Evolutionary conservation across 73 alveolate genomes (phyloP).

Genomic region (Tetrahymena elliotti): DNA sequence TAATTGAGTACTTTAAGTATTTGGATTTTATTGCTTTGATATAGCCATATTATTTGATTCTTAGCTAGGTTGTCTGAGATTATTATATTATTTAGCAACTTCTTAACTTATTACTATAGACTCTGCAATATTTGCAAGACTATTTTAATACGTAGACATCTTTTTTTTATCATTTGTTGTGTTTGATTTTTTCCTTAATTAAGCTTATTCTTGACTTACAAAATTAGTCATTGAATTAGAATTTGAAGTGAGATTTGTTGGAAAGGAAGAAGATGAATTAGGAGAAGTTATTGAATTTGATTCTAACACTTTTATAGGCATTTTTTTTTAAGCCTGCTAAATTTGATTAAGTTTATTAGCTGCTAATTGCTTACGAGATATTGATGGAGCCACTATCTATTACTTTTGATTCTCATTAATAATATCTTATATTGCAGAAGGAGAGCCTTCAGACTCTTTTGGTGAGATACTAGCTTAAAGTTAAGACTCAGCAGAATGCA

Average conservation of each 20-base stretch:
- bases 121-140: background rate
- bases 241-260: background rate
- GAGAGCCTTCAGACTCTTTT: background rate
- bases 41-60: background rate
- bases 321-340: background rate
- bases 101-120: background rate
- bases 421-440: background rate
- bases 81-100: too few relatives aligned
- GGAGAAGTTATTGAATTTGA: background rate
- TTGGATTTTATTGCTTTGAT: background rate
- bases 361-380: background rate
- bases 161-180: background rate
- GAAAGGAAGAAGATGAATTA: background rate
- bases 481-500: background rate
- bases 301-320: background rate
- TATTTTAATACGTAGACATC: background rate
- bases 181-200: background rate
- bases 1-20: background rate
- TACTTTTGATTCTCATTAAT: background rate
- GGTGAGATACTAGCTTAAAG: background rate
- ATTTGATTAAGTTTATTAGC: too few relatives aligned
- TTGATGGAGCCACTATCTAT: background rate
- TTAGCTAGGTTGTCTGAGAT: background rate
- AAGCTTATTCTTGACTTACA: background rate
- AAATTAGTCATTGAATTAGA: background rate